Percentiles rank a stretch among this genome's conserved stretches.
These are phyloP conservation scores for Solanum ossicruentum DNA, from an alignment of 257 asterid genomes.

Conservation along the genomic window DNA sequence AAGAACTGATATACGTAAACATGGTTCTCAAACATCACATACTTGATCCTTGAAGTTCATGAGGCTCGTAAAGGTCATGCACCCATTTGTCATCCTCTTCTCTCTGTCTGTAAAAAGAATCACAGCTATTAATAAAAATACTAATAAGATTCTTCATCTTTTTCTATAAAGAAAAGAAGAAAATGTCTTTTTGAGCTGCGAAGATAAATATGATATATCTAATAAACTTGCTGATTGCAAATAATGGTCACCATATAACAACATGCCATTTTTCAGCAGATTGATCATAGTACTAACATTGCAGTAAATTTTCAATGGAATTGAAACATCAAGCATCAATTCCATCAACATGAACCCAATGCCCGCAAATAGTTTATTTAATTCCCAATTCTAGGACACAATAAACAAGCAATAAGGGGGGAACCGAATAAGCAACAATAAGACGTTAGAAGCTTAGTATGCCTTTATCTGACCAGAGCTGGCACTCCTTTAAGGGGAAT, in stretches of 20 bases:
- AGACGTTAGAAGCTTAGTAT: neutral
- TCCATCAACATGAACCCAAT: neutral
- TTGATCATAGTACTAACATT: neutral
- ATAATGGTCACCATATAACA: neutral
- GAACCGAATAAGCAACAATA: neutral
- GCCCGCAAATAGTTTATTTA: neutral
- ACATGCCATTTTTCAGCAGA: neutral
- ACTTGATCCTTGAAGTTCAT: slow-evolving; percentile 43
- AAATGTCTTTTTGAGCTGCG: neutral
- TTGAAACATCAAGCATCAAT: neutral
- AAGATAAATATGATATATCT: neutral
- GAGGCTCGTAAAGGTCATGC: slow-evolving; percentile 62
- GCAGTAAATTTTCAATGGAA: neutral
- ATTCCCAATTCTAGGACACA: neutral
- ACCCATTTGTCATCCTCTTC: slow-evolving; percentile 86
- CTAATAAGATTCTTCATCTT: neutral
- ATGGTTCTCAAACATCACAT: slow-evolving; percentile 2
- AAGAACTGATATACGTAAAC: slow-evolving; percentile 6
- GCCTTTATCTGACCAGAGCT: neutral
- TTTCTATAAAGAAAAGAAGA: neutral
- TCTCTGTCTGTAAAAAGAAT: slow-evolving; percentile 48
- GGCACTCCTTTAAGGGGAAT: neutral
- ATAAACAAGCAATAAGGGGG: neutral
- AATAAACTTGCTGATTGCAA: neutral
- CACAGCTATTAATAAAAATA: neutral